Evolutionary conservation across 768 basidiomycete species (phyloP).

Genomic region (Termitomyces sp.): DNA sequence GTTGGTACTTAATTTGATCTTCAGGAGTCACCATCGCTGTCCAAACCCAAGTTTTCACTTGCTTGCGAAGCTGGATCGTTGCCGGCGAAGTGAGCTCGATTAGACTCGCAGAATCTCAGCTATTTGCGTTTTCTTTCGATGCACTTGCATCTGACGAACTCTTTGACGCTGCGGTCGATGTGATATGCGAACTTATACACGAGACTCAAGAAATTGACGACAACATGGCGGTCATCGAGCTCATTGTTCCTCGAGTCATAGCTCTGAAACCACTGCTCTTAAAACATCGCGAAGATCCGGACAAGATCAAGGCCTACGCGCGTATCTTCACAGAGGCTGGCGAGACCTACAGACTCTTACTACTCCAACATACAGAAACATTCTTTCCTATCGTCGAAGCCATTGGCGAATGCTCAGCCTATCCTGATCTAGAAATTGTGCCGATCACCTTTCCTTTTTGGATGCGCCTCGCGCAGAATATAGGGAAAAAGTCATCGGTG

Average conservation of each 20-base stretch:
- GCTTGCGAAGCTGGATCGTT: constrained; percentile 81
- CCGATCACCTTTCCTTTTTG: constrained; percentile 98
- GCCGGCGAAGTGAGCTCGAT: constrained; percentile 75
- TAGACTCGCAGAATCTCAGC: constrained; percentile 65
- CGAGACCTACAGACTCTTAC: constrained; percentile 86
- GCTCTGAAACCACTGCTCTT: constrained; percentile 59
- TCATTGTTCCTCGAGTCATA: constrained; percentile 84
- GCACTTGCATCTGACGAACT: constrained; percentile 78
- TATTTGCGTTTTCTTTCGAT: constrained; percentile 80
- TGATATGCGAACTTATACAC: constrained; percentile 91
- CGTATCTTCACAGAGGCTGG: constrained; percentile 96
- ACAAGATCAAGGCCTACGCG: constrained; percentile 84
- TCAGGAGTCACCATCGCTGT: constrained; percentile 78
- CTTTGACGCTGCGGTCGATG: constrained; percentile 92
- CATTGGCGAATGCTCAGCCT: constrained; percentile 89
- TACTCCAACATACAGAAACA: constrained; percentile 84
- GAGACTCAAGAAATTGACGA: constrained; percentile 98
- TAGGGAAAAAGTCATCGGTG: constrained; percentile 70
- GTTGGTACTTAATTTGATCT: not conserved
- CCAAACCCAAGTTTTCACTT: constrained; percentile 77
- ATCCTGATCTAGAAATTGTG: constrained; percentile 91
- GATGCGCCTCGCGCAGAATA: constrained; percentile 91
- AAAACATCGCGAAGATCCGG: constrained; percentile 67
- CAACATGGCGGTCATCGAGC: constrained; percentile 82
- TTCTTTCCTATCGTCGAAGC: constrained; percentile 96